Conservation (phyloP, 1,284 basidiomycete species). For the Moniliophthora roreri region DNA sequence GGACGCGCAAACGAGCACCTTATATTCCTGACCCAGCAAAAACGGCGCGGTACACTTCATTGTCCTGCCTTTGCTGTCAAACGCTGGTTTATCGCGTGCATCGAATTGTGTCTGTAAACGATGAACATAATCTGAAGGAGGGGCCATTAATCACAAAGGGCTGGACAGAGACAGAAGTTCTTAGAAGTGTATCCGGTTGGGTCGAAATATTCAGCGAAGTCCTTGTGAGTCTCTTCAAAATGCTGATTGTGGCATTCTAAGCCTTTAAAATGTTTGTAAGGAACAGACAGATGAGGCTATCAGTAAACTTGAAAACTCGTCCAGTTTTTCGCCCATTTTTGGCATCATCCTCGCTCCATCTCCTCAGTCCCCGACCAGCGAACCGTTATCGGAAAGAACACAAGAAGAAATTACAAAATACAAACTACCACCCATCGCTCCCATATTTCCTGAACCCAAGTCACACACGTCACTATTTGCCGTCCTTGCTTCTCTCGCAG, state of each 20-base stretch:
- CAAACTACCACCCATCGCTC: slow-evolving; percentile 47
- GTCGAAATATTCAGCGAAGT: slow-evolving; percentile 67
- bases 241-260: neutral
- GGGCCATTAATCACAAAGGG: slow-evolving; percentile 68
- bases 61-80: slow-evolving; percentile 72
- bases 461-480: slow-evolving; percentile 71
- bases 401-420: slow-evolving; percentile 31
- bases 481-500: slow-evolving; percentile 60
- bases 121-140: slow-evolving; percentile 52
- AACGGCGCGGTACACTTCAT: slow-evolving; percentile 57
- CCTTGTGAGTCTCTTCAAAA: slow-evolving; percentile 52
- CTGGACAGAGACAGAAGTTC: slow-evolving; percentile 70
- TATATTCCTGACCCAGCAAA: slow-evolving; percentile 44
- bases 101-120: slow-evolving; percentile 55
- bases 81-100: slow-evolving; percentile 67
- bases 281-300: slow-evolving; percentile 45
- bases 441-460: slow-evolving; percentile 70
- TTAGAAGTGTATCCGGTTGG: slow-evolving; percentile 70
- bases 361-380: slow-evolving; percentile 23
- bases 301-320: slow-evolving; percentile 39
- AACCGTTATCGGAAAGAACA: slow-evolving; percentile 26
- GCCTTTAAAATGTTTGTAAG: neutral
- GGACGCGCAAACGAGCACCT: slow-evolving; percentile 53
- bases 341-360: slow-evolving; percentile 46
- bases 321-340: slow-evolving; percentile 54